phyloP scores from a whole-genome alignment of 2,329 filamentous ascomycete species.

The Pyricularia pennisetigena region DNA sequence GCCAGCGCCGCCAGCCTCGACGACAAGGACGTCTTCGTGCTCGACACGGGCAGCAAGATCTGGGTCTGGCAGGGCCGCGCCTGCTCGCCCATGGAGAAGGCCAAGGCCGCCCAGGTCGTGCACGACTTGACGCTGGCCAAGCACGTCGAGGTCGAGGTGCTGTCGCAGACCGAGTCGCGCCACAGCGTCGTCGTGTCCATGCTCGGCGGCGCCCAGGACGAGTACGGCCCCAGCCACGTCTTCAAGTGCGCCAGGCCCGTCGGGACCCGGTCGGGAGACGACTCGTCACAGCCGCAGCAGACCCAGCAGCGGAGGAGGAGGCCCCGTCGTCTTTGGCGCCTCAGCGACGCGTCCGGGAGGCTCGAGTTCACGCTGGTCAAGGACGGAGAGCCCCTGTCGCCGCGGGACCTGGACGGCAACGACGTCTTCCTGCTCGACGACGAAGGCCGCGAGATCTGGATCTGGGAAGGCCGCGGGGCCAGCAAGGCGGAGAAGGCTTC shows the following conservation, averaged over 20 bases:
- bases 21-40: constrained; percentile 55
- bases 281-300: constrained; percentile 3
- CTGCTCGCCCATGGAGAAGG: constrained; percentile 60
- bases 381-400: constrained; percentile 34
- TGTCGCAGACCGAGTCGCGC: constrained; percentile 49
- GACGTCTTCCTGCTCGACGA: constrained; percentile 57
- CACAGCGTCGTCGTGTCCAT: constrained; percentile 45
- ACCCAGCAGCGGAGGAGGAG: constrained; percentile 11
- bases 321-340: constrained; percentile 39
- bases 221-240: constrained; percentile 25
- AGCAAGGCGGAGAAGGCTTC: constrained; percentile 47
- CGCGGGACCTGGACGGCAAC: constrained; percentile 41
- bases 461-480: constrained; percentile 53
- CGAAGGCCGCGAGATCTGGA: constrained; percentile 48
- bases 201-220: constrained; percentile 36
- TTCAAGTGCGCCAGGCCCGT: constrained; percentile 34
- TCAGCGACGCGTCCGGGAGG: constrained; percentile 50
- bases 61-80: constrained; percentile 60
- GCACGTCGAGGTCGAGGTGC: constrained; percentile 53
- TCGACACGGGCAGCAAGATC: constrained; percentile 54
- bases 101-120: constrained; percentile 57
- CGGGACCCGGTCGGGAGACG: constrained; percentile 10
- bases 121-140: constrained; percentile 55
- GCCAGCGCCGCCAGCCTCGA: constrained; percentile 53
- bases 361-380: constrained; percentile 49